Base-by-base conservation (phyloP, 306 rosid genomes). In the Argentina anserina region DNA sequence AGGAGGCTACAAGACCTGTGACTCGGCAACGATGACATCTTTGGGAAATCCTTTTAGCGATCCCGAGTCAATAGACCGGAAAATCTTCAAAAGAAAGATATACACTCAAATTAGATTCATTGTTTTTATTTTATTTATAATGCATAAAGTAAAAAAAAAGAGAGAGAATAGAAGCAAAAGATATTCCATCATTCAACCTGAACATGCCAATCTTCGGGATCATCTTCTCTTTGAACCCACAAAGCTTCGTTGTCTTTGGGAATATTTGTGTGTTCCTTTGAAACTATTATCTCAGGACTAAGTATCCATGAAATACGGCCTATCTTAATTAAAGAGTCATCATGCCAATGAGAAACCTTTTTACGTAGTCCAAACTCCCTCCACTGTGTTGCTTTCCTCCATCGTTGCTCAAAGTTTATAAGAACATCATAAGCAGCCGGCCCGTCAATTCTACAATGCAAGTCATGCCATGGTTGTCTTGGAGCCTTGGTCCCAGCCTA, bases 381-480 rank as follows among this genome's bases (percentile, higher is more conserved):
- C 97, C 99, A 90, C 77, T 69, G 80, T 14, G 90, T 91, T 37
- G 97, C 79, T 87, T 70, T 90, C 79, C 69, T 90, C 99, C 97
- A 95, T 37, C 97, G 96, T 82, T 91, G 97, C 81, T 95, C 99
- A 75, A 95, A 95, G 84, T 95, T 91, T 74, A 90, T 75, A 72
- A 95, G 96, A 86, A 91, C 81, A 82, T 95, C 99, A 59, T 91
- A 95, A 36, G 99, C 99, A 75, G 97, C 96, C 71, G 97, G 97
- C 65, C 97, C 99, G 18, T 95, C 97, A 68, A 95, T 83, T 86
- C 89, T 87, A 84, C 96, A 82, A 79, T 95, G 99, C 86, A 86
- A 81, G 81, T 95, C 99, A 83, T 95, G 99, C 99, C 99, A 95
- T 33, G 99, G 99, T 84, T 95, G 80, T 84, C 99, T 81, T 53